Evolutionary conservation across 805 yeast species (phyloP), one percentile per base, ranked within the genome.

Genomic region (Yarrowia phangngaensis): DNA sequence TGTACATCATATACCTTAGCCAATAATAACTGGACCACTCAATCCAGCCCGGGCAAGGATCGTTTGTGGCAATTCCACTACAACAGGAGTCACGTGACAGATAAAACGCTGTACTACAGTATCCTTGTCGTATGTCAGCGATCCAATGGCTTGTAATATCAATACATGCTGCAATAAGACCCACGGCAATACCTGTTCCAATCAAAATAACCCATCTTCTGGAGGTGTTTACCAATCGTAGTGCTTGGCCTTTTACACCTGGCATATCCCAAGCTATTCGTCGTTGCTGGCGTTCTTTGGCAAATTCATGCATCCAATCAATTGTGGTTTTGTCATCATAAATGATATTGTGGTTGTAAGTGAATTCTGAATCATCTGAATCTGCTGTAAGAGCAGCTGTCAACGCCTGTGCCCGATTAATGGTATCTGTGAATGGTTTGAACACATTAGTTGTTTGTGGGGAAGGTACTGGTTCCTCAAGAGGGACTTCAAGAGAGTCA

Each of bases 101-200:
- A 56, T 82, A 76, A 60, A 84, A 76, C 20, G 76, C 75, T 16
- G 71, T 64, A 2, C 71, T 59, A 65, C 97, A 92, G 61, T 78
- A 74, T 0, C 97, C 97, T 3, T 76, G 64, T 53, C 86, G 77
- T 49, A 88, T 63, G 55, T 81, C 79, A 3, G 84, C 82, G 16
- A 90, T 67, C 77, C 90, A 89, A 47, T 84, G 87, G 0, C 96
- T 82, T 8, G 83, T 72, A 8, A 89, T 74, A 57, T 85, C 88
- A 45, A 89, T 68, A 15, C 72, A 71, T 0, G 89, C 90, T 0
- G 96, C 96, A 28, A 86, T 76, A 1, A 78, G 56, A 1, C 97
- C 98, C 33, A 85, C 82, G 1, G 70, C 54, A 0, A 83, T 57
- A 0, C 97, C 96, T 53, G 86, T 83, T 1, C 72, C 56, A 0